phyloP scores from a whole-genome alignment of 2,329 filamentous ascomycete genomes.

The Fusarium chuoi region DNA sequence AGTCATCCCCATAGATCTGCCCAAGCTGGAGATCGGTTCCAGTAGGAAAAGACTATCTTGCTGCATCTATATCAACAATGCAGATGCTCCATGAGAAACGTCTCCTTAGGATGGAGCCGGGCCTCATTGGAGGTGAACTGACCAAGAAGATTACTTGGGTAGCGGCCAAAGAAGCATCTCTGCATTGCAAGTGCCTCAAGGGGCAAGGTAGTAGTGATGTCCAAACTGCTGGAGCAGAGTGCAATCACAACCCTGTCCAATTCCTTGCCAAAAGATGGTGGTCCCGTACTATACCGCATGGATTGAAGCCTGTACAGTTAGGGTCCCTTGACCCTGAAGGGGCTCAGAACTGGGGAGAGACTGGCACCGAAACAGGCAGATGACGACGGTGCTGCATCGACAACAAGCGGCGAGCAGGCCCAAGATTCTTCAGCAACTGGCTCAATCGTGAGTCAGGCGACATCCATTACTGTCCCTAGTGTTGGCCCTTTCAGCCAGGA shows the following conservation, averaged over 20 bases:
- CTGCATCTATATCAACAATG: constrained; percentile 2
- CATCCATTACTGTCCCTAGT: constrained; percentile 4
- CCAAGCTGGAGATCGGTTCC: constrained; percentile 1
- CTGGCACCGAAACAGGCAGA: not conserved
- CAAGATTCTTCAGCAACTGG: not conserved
- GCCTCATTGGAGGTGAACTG: not conserved
- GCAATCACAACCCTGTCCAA: constrained; percentile 8
- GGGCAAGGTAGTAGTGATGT: too few relatives aligned
- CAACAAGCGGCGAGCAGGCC: not conserved
- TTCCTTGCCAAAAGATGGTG: constrained; percentile 18
- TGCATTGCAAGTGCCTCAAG: not conserved
- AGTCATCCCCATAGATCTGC: too few relatives aligned
- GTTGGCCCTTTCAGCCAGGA: not conserved
- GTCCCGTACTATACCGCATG: not conserved
- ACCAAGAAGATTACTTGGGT: constrained; percentile 7
- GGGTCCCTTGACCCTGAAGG: not conserved
- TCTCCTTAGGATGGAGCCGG: constrained; percentile 6
- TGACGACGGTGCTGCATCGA: not conserved
- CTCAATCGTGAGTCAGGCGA: not conserved
- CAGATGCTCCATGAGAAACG: constrained; percentile 9
- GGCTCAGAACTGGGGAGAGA: not conserved
- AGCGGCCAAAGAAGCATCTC: not conserved
- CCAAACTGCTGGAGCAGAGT: not conserved
- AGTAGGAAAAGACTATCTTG: not conserved
- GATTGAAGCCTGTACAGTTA: not conserved